These are phyloP conservation scores for Aspergillus bridgeri DNA, from an alignment of 495 filamentous ascomycete genomes.

Conservation along the genomic window DNA sequence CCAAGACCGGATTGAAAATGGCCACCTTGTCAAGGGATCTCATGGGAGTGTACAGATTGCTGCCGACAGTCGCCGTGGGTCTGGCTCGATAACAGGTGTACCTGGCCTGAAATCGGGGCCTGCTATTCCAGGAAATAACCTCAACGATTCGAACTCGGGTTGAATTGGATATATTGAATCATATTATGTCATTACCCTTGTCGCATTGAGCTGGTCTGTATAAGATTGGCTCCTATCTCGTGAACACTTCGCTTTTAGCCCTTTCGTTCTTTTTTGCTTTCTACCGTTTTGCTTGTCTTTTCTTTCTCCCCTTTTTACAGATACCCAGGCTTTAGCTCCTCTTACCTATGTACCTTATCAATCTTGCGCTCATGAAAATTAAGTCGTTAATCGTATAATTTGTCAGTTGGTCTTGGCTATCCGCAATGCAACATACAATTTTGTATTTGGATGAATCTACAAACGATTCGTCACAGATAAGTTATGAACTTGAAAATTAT, in stretches of 20 bases:
- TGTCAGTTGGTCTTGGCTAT: not conserved
- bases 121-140: constrained; percentile 4
- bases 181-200: not conserved
- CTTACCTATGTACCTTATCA: constrained; percentile 5
- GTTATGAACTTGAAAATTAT: no score
- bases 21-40: constrained; percentile 56
- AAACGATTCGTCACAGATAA: no score
- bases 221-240: not conserved
- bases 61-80: constrained; percentile 33
- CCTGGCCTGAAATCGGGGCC: constrained; percentile 25
- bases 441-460: no score
- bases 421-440: not conserved
- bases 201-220: not conserved
- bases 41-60: constrained; percentile 54
- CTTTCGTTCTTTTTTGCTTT: constrained; percentile 16
- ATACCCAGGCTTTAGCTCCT: constrained; percentile 24
- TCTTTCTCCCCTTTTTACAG: constrained; percentile 15
- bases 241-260: not conserved
- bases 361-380: not conserved
- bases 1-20: constrained; percentile 73
- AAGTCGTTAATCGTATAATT: not conserved
- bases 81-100: constrained; percentile 28
- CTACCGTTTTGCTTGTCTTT: constrained; percentile 1
- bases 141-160: not conserved
- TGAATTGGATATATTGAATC: not conserved